A percentile compares a stretch with the other conserved stretches of the same genome.
These are phyloP conservation scores for Ogataea populi-albae DNA, from an alignment of 805 yeast genomes.

Conservation along the genomic window DNA sequence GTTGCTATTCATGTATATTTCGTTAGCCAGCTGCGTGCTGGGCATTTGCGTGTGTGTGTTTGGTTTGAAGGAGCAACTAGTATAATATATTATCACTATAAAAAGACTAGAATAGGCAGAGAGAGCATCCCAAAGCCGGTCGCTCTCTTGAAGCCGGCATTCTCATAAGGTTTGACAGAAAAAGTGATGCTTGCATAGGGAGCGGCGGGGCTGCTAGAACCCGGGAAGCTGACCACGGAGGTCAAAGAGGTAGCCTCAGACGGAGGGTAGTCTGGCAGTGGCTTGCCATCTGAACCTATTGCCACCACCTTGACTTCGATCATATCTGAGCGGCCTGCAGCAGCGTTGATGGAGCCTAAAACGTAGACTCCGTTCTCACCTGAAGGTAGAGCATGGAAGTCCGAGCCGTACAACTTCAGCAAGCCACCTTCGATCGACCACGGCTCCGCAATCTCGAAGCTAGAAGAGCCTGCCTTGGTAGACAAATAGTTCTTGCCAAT, in stretches of 20 bases:
- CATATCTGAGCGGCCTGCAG: conserved; percentile 4
- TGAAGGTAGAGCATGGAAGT: conserved; percentile 5
- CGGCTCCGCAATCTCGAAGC: conserved; percentile 1
- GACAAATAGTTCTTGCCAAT: conserved; percentile 3
- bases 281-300: background rate
- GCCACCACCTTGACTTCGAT: background rate
- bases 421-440: conserved; percentile 3
- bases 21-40: no score
- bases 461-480: background rate
- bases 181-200: background rate
- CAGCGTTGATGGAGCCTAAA: conserved; percentile 4
- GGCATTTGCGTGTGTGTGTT: no score
- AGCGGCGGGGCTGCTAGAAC: background rate
- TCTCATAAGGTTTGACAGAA: background rate
- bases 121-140: background rate
- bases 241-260: background rate
- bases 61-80: no score
- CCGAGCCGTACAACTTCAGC: conserved; percentile 3
- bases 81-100: no score
- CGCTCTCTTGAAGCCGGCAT: background rate
- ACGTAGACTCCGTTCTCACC: conserved; percentile 1
- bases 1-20: background rate
- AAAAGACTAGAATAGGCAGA: conserved; percentile 1
- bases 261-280: background rate
- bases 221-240: background rate